Evolutionary conservation across 306 rosid genomes (phyloP), one percentile per base, ranked within the genome.

Genomic region (Cicer judaicum): DNA sequence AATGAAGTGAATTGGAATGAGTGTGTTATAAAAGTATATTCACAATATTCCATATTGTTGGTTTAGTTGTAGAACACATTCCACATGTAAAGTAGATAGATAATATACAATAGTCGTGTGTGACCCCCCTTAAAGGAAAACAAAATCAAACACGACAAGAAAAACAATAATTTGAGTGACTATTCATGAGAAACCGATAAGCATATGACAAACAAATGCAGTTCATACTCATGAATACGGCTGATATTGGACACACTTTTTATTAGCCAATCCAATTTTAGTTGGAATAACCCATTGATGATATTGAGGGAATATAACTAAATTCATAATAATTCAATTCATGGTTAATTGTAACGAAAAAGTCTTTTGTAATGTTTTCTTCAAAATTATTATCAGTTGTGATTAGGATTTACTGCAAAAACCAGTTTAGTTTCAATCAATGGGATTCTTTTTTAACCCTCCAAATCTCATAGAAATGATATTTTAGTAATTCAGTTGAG

Each of bases 131-230:
- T 68, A 12, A 49, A 24, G 53, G 29, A 54, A 69, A 61, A 47
- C 55, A 46, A 68, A n/a, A 34, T 53, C 41, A 82, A 44, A 57
- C 70, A 68, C 14, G 14, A 75, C 54, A 70, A 73, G 78, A 48
- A 64, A 59, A 57, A 44, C 8, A 57, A 70, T 24, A 39, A 64
- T 55, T 2, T 53, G 14, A 16, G 29, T 18, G 4, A 3, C 36
- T 76, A 48, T 71, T 83, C 55, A 41, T 21, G 72, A 39, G 60
- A 53, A 68, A 73, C 53, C 60, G 18, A 75, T 55, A 29, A 56
- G 74, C 2, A 73, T 54, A 34, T 68, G 84, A 76, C 84, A 76
- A 77, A 43, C 82, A 76, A 68, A 68, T 76, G 75, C 72, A 66
- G 70, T 38, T 84, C 68, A 73, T 64, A 9, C 12, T 43, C 63